These are phyloP conservation scores for Kwoniella bestiolae DNA, from an alignment of 768 basidiomycete genomes.

Conservation along the genomic window DNA sequence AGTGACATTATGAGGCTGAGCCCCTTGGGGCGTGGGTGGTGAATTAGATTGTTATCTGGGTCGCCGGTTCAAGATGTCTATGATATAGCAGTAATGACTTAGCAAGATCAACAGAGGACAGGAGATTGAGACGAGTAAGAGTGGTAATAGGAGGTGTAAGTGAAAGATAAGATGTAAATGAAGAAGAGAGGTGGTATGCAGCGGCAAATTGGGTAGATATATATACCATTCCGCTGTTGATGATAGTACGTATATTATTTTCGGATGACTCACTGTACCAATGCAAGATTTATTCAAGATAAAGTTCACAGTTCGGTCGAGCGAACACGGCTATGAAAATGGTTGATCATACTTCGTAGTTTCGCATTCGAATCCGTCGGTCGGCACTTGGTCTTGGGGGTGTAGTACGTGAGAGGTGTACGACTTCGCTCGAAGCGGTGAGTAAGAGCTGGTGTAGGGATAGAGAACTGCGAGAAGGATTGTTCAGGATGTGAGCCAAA, in stretches of 20 bases:
- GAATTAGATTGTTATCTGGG: background rate
- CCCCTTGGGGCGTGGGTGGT: constrained; percentile 3
- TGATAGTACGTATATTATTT: background rate
- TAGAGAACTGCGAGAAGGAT: no score
- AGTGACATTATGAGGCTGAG: background rate
- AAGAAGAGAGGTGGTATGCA: background rate
- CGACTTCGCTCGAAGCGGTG: no score
- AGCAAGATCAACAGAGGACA: background rate
- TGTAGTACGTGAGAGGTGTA: no score
- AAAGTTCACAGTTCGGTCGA: background rate
- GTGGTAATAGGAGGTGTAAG: background rate
- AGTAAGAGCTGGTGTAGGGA: no score
- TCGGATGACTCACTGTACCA: background rate
- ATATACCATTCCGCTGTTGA: background rate
- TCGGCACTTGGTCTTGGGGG: background rate
- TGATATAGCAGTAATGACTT: background rate
- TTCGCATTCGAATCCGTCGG: background rate
- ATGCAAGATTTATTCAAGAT: background rate
- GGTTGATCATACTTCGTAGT: background rate
- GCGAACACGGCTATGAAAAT: background rate
- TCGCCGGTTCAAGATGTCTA: background rate
- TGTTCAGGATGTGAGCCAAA: no score
- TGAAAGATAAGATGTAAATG: background rate
- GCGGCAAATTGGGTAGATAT: background rate
- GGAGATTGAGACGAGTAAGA: background rate